A percentile compares a stretch with the other conserved stretches of the same genome.
phyloP scores from a whole-genome alignment of 441 rosid species.

The Syzygium malaccense region DNA sequence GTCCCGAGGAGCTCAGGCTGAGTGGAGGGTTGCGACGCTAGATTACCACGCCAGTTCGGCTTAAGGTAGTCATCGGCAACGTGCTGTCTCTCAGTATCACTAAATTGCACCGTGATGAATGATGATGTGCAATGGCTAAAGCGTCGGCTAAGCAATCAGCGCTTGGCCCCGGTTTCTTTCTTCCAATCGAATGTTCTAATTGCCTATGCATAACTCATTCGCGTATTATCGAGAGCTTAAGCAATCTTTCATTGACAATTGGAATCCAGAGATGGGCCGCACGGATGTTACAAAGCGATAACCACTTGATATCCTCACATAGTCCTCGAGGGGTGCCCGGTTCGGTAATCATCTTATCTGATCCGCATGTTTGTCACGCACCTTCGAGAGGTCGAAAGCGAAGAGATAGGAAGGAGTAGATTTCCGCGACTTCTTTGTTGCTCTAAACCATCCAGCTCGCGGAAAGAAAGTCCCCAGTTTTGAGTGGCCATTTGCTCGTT shows the following conservation, averaged over 20 bases:
- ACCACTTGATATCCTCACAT: conserved; percentile 87
- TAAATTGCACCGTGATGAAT: conserved; percentile 85
- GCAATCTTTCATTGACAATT: too few species aligned
- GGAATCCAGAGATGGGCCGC: neutral
- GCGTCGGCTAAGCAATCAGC: conserved; percentile 88
- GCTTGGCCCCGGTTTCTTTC: conserved; percentile 52
- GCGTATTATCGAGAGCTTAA: neutral
- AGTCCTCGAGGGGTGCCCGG: conserved; percentile 84
- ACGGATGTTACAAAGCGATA: conserved; percentile 56
- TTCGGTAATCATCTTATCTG: conserved; percentile 87
- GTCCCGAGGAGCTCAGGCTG: neutral
- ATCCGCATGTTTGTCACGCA: conserved; percentile 76
- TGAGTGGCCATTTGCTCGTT: conserved; percentile 75
- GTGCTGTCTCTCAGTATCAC: conserved; percentile 87
- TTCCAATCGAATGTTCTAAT: conserved; percentile 82
- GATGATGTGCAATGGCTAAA: conserved; percentile 66
- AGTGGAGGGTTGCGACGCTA: neutral
- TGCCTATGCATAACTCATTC: conserved; percentile 30
- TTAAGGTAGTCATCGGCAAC: conserved; percentile 59
- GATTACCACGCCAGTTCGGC: too few species aligned
- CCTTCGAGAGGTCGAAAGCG: neutral
- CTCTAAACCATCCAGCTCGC: conserved; percentile 37
- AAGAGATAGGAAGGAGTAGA: neutral
- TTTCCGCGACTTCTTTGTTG: too few species aligned
- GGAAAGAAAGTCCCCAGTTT: conserved; percentile 89